Conservation (phyloP, 1,284 basidiomycete genomes). For the Pterulicium gracile region DNA sequence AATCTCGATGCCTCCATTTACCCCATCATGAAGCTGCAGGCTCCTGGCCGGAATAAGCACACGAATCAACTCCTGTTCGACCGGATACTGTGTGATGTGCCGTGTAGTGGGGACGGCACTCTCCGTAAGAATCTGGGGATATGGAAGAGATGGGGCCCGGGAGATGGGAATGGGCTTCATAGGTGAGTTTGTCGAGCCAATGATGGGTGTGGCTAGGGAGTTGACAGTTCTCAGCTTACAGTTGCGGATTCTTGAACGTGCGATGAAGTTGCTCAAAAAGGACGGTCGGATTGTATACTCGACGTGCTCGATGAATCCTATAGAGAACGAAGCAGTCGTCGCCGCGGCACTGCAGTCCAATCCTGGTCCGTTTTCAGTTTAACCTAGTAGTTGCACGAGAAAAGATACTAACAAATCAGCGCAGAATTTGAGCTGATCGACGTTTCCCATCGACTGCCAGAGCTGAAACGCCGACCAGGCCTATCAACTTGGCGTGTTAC, state of each 20-base stretch:
- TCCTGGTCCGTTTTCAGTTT: constrained; percentile 48
- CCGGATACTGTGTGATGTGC: constrained; percentile 93
- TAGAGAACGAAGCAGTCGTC: constrained; percentile 97
- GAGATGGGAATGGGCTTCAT: constrained; percentile 89
- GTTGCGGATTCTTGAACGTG: constrained; percentile 84
- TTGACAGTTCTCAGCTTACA: constrained; percentile 52
- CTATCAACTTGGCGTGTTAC: constrained; percentile 69
- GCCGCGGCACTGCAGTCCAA: constrained; percentile 71
- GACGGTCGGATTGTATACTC: constrained; percentile 94
- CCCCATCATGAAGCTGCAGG: constrained; percentile 57
- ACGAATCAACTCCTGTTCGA: constrained; percentile 68
- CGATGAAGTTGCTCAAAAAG: constrained; percentile 81
- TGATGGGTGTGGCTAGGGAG: constrained; percentile 4
- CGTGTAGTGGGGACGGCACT: constrained; percentile 96
- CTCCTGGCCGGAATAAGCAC: constrained; percentile 21
- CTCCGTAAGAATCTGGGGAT: constrained; percentile 92
- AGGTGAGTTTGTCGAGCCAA: constrained; percentile 34
- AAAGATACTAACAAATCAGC: background rate
- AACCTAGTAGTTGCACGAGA: too few relatives aligned
- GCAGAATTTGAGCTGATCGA: constrained; percentile 78
- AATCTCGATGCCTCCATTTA: constrained; percentile 92
- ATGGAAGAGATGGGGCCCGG: constrained; percentile 87
- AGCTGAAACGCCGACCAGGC: constrained; percentile 68
- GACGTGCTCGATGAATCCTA: constrained; percentile 94
- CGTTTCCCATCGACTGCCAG: constrained; percentile 60